A percentile compares a stretch with the other conserved stretches of the same genome.
These are phyloP conservation scores for Leucoagaricus sp. DNA, from an alignment of 1,284 basidiomycete species.

Conservation along the genomic window DNA sequence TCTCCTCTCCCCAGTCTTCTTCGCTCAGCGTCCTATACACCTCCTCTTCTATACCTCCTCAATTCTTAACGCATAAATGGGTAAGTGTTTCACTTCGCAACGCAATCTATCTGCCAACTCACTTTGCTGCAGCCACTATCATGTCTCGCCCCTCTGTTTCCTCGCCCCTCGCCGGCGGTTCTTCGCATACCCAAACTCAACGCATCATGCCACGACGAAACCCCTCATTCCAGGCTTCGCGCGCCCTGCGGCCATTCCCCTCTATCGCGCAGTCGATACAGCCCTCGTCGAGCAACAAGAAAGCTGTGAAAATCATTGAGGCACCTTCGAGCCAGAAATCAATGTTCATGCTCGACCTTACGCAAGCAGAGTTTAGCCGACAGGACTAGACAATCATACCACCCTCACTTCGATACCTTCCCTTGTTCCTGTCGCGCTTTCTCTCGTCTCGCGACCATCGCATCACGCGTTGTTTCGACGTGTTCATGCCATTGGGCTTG, in stretches of 20 bases:
- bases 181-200: slow-evolving; percentile 35
- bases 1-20: slow-evolving; percentile 1
- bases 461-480: slow-evolving; percentile 20
- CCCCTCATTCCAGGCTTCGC: slow-evolving; percentile 64
- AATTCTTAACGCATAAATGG: slow-evolving; percentile 30
- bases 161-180: slow-evolving; percentile 57
- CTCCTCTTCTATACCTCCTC: slow-evolving; percentile 7
- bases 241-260: slow-evolving; percentile 73
- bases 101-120: slow-evolving; percentile 9
- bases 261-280: slow-evolving; percentile 50
- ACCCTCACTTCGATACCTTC: background rate
- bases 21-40: slow-evolving; percentile 6
- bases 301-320: slow-evolving; percentile 68
- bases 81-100: slow-evolving; percentile 22
- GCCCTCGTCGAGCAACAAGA: slow-evolving; percentile 27
- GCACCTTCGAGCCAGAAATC: slow-evolving; percentile 69
- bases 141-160: slow-evolving; percentile 51
- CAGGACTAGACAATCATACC: slow-evolving; percentile 48
- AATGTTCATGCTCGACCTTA: slow-evolving; percentile 74
- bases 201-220: slow-evolving; percentile 41
- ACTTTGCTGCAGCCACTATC: slow-evolving; percentile 31
- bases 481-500: background rate
- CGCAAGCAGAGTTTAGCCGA: slow-evolving; percentile 77
- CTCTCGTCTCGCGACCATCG: slow-evolving; percentile 28
- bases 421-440: background rate